Conservation (phyloP, 768 basidiomycete genomes). For the Guyanaporus albipodus region DNA sequence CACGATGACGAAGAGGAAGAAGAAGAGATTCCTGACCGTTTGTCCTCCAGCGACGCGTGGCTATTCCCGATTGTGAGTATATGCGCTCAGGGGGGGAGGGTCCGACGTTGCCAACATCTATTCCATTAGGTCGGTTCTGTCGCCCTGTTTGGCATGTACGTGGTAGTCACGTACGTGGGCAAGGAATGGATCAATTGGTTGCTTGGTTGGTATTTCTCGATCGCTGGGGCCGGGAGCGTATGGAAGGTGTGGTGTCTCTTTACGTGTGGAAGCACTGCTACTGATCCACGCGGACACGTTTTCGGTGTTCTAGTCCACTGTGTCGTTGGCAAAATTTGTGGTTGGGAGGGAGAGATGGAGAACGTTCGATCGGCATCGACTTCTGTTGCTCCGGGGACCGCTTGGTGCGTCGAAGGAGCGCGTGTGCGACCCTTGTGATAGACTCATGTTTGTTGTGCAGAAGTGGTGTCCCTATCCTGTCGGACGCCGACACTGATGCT, state of each 20-base stretch:
- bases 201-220: slow-evolving; percentile 69
- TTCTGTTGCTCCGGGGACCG: slow-evolving; percentile 44
- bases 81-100: background rate
- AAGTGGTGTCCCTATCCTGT: slow-evolving; percentile 40
- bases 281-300: background rate
- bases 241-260: slow-evolving; percentile 46
- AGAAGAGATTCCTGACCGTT: slow-evolving; percentile 51
- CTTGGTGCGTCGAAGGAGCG: slow-evolving; percentile 35
- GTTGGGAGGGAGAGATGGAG: slow-evolving; percentile 57
- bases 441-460: slow-evolving; percentile 24
- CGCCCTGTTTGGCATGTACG: slow-evolving; percentile 64
- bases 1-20: slow-evolving; percentile 49
- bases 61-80: slow-evolving; percentile 67
- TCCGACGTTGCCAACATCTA: background rate
- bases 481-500: slow-evolving; percentile 56
- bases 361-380: slow-evolving; percentile 44
- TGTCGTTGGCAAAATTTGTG: slow-evolving; percentile 45
- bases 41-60: slow-evolving; percentile 70
- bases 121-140: slow-evolving; percentile 59
- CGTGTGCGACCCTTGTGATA: background rate
- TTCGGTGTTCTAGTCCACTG: slow-evolving; percentile 39
- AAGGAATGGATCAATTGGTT: slow-evolving; percentile 81
- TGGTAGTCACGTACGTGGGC: slow-evolving; percentile 70
- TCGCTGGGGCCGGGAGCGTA: slow-evolving; percentile 61
- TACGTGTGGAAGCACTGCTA: background rate